Percentiles rank a stretch among this genome's conserved stretches.
These are phyloP conservation scores for Pseudopithomyces maydicus DNA, from an alignment of 2,329 filamentous ascomycete genomes.

Conservation along the genomic window DNA sequence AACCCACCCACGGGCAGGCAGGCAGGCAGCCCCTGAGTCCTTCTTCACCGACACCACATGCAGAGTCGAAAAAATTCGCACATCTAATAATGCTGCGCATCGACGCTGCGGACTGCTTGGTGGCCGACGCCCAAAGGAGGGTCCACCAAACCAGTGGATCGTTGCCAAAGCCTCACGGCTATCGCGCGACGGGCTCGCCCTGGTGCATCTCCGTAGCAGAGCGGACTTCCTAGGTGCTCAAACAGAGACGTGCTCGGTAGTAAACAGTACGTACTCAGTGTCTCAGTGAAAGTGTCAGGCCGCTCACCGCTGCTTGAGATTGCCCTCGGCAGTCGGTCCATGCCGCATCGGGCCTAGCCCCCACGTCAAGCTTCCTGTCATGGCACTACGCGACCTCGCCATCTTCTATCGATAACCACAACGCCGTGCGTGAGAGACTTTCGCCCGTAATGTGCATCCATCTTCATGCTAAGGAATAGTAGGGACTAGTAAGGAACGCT, in stretches of 20 bases:
- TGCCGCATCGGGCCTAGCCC: neutral
- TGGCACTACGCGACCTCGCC: neutral
- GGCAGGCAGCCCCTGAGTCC: conserved; percentile 1
- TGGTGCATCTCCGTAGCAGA: conserved; percentile 5
- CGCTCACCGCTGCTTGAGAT: conserved; percentile 11
- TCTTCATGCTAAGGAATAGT: conserved; percentile 7
- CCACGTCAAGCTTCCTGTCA: neutral
- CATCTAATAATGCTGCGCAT: neutral
- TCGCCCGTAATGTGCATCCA: neutral
- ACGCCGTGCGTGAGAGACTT: neutral
- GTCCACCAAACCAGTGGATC: conserved; percentile 3
- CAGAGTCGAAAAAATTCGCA: neutral
- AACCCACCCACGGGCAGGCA: neutral
- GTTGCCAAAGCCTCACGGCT: neutral
- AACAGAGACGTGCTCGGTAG: conserved; percentile 6
- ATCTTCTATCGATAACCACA: neutral
- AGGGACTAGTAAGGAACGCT: too few species aligned
- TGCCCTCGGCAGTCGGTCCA: neutral
- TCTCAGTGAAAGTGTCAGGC: conserved; percentile 8
- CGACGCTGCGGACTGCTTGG: neutral
- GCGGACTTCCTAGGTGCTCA: neutral
- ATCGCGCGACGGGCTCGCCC: conserved; percentile 7
- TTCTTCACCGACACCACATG: neutral
- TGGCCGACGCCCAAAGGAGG: neutral
- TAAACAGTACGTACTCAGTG: neutral